Evolutionary conservation across 805 yeast species (phyloP), one percentile per base, ranked within the genome.

Genomic region (Candida nonsorbophila): DNA sequence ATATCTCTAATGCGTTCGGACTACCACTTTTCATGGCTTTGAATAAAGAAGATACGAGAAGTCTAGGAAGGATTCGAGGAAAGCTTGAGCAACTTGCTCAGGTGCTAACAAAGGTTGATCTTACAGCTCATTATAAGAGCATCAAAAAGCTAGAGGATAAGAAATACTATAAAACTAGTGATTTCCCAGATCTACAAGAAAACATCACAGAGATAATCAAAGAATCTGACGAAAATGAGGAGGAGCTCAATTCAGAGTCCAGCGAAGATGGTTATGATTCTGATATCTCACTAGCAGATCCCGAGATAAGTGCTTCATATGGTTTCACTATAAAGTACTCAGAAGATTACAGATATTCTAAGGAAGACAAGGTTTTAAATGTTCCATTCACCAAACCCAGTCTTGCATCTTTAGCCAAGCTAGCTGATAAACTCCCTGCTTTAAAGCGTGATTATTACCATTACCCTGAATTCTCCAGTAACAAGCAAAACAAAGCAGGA

Each of bases 21-120:
- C 51, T 79, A 1, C 97, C 97, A 3, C 75, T 85, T 42, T 78
- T 87, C 41, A 62, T 87, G 16, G 67, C 77, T 0, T 45, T 86
- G 29, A 47, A 67, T 2, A 59, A 62, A 20, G 64, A 62, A 1
- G 90, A 83, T 21, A 51, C 67, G 4, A 43, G 45, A 3, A 77
- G 84, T 14, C 77, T 72, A 45, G 81, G 79, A 5, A 44, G 52
- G 1, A 75, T 87, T 6, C 57, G 81, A 39, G 48, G 50, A 14
- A 82, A 80, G 42, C 42, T 86, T 16, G 77, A 78, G 31, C 53
- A 56, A 21, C 52, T 36, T 1, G 47, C 38, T 1, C 51, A 45
- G 15, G 22, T 49, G 4, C 44, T 62, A 24, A 40, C 60, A 2
- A 45, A 37, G 8, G 40, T 38, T 16, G 47, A 52, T 27, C 37